phyloP scores from a whole-genome alignment of 2,329 filamentous ascomycete genomes.

The Monascus ruber region DNA sequence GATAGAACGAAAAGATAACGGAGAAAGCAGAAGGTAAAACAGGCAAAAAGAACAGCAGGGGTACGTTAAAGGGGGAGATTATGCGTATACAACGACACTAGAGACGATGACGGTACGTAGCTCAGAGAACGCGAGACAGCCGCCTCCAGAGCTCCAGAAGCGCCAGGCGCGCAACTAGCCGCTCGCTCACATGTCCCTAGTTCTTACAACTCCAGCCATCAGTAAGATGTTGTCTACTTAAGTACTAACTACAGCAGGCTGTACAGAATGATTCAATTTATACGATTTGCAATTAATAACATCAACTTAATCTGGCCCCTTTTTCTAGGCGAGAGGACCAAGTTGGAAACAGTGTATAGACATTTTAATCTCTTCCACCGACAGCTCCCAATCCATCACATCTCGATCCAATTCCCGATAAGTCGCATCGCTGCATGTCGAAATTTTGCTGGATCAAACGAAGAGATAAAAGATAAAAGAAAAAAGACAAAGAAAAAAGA shows the following conservation, averaged over 20 bases:
- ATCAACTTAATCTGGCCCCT: too few relatives aligned
- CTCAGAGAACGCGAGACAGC: constrained; percentile 14
- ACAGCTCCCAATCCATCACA: too few relatives aligned
- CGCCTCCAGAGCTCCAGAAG: constrained; percentile 14
- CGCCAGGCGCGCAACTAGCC: constrained; percentile 16
- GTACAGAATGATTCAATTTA: too few relatives aligned
- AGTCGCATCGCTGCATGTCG: too few relatives aligned
- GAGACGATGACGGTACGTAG: constrained; percentile 15
- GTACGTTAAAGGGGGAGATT: neutral
- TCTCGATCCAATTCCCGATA: too few relatives aligned
- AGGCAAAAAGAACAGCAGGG: neutral
- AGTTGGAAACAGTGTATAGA: too few relatives aligned
- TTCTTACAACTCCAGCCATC: too few relatives aligned
- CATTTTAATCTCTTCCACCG: too few relatives aligned
- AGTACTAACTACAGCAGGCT: too few relatives aligned
- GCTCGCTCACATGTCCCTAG: constrained; percentile 6
- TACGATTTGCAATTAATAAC: too few relatives aligned
- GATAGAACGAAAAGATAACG: neutral
- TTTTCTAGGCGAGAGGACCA: too few relatives aligned
- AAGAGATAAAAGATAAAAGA: constrained; percentile 1
- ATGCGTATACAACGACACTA: neutral
- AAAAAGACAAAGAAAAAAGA: constrained; percentile 2
- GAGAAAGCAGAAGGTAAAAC: neutral
- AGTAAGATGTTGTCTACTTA: too few relatives aligned
- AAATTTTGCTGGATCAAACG: neutral